phyloP scores from a whole-genome alignment of 306 rosid species.

The Vigna angularis region DNA sequence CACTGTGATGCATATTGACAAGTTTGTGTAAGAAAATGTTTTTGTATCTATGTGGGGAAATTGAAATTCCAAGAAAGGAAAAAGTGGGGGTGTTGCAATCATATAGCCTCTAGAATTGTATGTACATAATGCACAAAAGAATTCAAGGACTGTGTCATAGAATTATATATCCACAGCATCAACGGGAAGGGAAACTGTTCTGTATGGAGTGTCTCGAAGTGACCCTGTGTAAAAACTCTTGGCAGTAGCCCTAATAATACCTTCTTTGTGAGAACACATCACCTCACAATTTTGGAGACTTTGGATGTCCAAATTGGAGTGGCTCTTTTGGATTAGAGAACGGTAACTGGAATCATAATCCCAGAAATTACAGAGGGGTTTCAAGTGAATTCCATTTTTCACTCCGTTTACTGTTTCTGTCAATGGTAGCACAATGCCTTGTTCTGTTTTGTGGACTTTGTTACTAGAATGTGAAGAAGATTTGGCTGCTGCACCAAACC shows the following conservation, averaged over 20 bases:
- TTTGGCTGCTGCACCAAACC: conserved; percentile 49
- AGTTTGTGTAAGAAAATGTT: background rate
- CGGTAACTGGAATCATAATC: conserved; percentile 40
- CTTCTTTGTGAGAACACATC: conserved; percentile 49
- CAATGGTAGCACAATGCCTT: conserved; percentile 37
- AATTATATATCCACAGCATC: conserved; percentile 76
- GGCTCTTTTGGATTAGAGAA: conserved; percentile 48
- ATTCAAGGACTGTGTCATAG: conserved; percentile 44
- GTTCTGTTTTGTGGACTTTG: conserved; percentile 45
- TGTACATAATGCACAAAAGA: conserved; percentile 57
- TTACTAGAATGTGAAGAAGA: conserved; percentile 46
- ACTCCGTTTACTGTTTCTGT: conserved; percentile 42
- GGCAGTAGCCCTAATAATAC: conserved; percentile 29
- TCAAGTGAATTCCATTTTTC: conserved; percentile 39
- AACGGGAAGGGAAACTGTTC: conserved; percentile 83
- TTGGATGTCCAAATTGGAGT: conserved; percentile 50
- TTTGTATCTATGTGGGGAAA: conserved; percentile 14
- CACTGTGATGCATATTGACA: conserved; percentile 26
- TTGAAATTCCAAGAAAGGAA: conserved; percentile 6
- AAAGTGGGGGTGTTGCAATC: conserved; percentile 39
- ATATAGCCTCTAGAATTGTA: conserved; percentile 44
- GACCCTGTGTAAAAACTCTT: conserved; percentile 54
- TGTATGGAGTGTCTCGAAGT: conserved; percentile 64
- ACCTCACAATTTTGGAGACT: conserved; percentile 52
- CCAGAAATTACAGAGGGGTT: conserved; percentile 40